Conservation (phyloP, 257 asterid species). For the Solanum neorickii region DNA sequence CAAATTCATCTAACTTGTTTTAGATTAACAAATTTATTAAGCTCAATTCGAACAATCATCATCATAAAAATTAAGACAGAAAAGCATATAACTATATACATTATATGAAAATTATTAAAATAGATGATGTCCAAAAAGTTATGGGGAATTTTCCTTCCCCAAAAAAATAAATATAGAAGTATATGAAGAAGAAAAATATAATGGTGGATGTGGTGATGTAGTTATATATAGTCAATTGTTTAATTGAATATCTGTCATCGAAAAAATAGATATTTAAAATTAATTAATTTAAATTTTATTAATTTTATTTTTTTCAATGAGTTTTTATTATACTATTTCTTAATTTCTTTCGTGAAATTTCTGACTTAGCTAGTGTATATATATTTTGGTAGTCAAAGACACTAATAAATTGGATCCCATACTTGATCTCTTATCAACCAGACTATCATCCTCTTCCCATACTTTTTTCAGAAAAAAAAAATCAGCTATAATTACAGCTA, state of each 20-base stretch:
- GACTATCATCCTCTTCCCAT: background rate
- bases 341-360: no score
- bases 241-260: no score
- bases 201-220: background rate
- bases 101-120: background rate
- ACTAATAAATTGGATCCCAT: background rate
- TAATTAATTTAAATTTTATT: no score
- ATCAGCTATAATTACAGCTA: background rate
- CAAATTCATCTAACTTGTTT: background rate
- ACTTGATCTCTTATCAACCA: background rate
- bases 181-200: background rate
- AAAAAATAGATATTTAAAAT: no score
- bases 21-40: no score
- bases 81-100: background rate
- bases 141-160: background rate
- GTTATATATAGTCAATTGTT: no score
- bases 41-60: background rate
- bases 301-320: no score
- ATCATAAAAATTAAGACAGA: background rate
- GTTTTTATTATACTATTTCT: no score
- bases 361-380: no score
- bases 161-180: background rate
- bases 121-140: background rate
- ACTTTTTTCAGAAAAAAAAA: background rate
- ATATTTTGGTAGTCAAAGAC: background rate